Evolutionary conservation across 129 eudicot species (phyloP).

Genomic region (Sambucus nigra): DNA sequence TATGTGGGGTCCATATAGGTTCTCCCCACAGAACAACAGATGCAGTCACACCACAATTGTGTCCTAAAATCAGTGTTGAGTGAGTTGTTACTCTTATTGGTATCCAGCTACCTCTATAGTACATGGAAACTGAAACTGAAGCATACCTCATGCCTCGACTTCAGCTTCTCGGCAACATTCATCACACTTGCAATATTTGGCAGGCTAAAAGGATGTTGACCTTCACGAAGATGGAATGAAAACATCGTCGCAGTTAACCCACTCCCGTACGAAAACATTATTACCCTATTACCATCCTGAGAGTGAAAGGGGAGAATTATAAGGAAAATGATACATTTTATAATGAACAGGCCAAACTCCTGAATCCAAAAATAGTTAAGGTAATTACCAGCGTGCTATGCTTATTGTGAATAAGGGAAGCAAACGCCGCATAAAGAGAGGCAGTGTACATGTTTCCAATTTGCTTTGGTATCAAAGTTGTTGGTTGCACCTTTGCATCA

Average conservation of each 20-base stretch:
- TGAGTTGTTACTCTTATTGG: too few relatives aligned
- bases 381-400: slow-evolving; percentile 52
- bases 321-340: background rate
- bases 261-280: slow-evolving; percentile 94
- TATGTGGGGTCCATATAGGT: too few relatives aligned
- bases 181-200: slow-evolving; percentile 66
- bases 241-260: slow-evolving; percentile 89
- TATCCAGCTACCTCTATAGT: too few relatives aligned
- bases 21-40: too few relatives aligned
- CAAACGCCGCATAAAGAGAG: slow-evolving; percentile 86
- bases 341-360: background rate
- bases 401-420: slow-evolving; percentile 85
- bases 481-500: slow-evolving; percentile 68
- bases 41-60: too few relatives aligned
- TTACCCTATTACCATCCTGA: slow-evolving; percentile 71
- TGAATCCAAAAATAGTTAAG: background rate
- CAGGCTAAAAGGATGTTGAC: slow-evolving; percentile 77
- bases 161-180: slow-evolving; percentile 75
- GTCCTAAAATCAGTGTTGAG: too few relatives aligned
- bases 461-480: slow-evolving; percentile 83
- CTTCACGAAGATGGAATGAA: slow-evolving; percentile 63
- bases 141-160: slow-evolving; percentile 86
- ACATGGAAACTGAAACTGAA: background rate
- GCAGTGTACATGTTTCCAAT: slow-evolving; percentile 96
- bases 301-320: background rate